Evolutionary conservation across 2,329 filamentous ascomycete species (phyloP), one percentile per base, ranked within the genome.

Genomic region (Scedosporium boydii): DNA sequence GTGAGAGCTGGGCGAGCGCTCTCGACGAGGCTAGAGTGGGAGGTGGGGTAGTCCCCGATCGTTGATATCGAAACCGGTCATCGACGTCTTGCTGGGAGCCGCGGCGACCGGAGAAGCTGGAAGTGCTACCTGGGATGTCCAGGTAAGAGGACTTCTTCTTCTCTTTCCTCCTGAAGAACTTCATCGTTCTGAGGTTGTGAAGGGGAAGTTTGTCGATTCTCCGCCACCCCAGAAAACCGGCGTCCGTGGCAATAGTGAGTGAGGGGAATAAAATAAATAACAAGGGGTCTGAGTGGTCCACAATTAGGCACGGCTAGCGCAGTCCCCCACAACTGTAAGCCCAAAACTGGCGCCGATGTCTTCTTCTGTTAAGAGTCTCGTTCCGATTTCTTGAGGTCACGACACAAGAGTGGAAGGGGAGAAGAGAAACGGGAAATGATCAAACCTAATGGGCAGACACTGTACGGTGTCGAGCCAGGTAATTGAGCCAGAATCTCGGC

Each of bases 1-100:
- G 76, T 9, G 91, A 88, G 10, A 97, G 81, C 60, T 75, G 74
- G 48, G 77, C 76, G 58, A 86, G 78, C 44, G 75, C 65, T 14
- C 69, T 69, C 14, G 78, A 75, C 6, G 81, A 82, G 29, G 70
- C 67, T 26, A 67, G 67, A 4, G 76, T 78, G 7, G 78, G 76
- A 62, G 73, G 59, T 38, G 59, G 59, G 23, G 29, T 38, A 51
- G 41, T 23, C 27, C 29, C 59, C 10, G 48, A 23, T 5, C 46
- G 34, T 26, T 53, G 59, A 38, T 73, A 64, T 72, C 74, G 26
- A 68, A 66, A 60, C 67, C 44, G 69, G 18, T 68, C 64, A 29
- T 60, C 44, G 18, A 61, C 21, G n/a, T 60, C 61, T 55, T 64
- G 59, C 10, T 60, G 58, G 26, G 44, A 53, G 41, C 59, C 61